Evolutionary conservation across 2,329 filamentous ascomycete species (phyloP).

Genomic region (Cladosporium oxysporum): DNA sequence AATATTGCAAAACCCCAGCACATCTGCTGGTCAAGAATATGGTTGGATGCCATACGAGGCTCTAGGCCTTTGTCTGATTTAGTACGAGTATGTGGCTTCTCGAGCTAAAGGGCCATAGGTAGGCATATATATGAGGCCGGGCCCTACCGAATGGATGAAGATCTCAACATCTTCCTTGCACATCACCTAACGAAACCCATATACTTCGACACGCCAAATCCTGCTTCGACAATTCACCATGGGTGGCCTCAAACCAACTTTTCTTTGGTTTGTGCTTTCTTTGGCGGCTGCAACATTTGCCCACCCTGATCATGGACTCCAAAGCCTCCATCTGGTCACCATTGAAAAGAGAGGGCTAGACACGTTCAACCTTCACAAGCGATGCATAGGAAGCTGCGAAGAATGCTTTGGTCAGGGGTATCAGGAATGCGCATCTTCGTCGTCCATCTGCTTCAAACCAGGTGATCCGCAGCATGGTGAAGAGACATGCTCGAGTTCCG

Average conservation of each 20-base stretch:
- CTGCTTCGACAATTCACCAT: background rate
- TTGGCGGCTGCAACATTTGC: background rate
- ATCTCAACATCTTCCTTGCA: background rate
- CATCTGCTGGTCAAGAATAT: background rate
- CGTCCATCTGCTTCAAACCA: conserved; percentile 9
- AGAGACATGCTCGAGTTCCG: background rate
- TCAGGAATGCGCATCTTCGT: background rate
- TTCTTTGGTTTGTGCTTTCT: background rate
- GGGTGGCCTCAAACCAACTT: background rate
- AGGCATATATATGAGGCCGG: background rate
- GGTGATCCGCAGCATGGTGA: conserved; percentile 1
- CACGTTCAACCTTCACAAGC: background rate
- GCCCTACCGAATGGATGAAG: background rate
- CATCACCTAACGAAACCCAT: background rate
- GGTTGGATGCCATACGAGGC: background rate
- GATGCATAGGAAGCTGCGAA: background rate
- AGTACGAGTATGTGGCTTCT: background rate
- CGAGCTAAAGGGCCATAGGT: background rate
- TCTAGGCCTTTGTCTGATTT: background rate
- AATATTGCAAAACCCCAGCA: background rate
- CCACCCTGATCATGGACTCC: background rate
- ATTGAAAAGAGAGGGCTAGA: background rate
- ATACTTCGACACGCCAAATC: background rate
- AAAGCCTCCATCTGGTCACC: background rate
- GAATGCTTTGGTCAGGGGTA: background rate